phyloP scores from a whole-genome alignment of 2,329 filamentous ascomycete genomes.

The Zelopaecilomyces penicillatus region DNA sequence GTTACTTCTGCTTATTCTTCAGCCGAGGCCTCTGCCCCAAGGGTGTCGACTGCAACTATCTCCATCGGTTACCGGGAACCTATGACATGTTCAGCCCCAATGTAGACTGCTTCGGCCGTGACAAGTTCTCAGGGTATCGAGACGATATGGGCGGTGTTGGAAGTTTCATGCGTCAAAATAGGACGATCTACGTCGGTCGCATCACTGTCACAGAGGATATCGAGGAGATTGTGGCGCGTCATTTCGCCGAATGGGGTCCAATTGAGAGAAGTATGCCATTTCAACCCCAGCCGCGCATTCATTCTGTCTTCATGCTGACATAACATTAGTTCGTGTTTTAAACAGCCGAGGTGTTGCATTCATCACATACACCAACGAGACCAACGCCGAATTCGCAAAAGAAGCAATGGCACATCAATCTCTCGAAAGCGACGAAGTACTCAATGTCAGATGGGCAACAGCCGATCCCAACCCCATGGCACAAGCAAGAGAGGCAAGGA shows the following conservation, averaged over 20 bases:
- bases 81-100: conserved; percentile 91
- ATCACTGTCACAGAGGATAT: conserved; percentile 97
- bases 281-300: conserved; percentile 1
- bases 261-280: conserved; percentile 59
- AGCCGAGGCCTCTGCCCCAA: conserved; percentile 75
- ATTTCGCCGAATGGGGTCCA: conserved; percentile 95
- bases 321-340: conserved; percentile 58
- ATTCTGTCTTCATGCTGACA: not conserved
- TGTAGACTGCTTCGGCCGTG: conserved; percentile 80
- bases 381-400: conserved; percentile 83
- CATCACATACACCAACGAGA: conserved; percentile 86
- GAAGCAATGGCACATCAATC: conserved; percentile 94
- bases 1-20: conserved; percentile 90
- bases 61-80: conserved; percentile 78
- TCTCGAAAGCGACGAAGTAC: conserved; percentile 81
- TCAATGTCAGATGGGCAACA: conserved; percentile 96
- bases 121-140: conserved; percentile 87
- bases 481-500: conserved; percentile 79
- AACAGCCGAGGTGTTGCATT: conserved; percentile 88
- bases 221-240: conserved; percentile 86
- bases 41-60: conserved; percentile 87
- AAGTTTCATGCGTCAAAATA: conserved; percentile 85
- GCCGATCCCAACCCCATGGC: conserved; percentile 93
- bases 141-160: conserved; percentile 98
- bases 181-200: conserved; percentile 85